Conservation (phyloP, 2,329 filamentous ascomycete genomes). For the Alternaria sp. region DNA sequence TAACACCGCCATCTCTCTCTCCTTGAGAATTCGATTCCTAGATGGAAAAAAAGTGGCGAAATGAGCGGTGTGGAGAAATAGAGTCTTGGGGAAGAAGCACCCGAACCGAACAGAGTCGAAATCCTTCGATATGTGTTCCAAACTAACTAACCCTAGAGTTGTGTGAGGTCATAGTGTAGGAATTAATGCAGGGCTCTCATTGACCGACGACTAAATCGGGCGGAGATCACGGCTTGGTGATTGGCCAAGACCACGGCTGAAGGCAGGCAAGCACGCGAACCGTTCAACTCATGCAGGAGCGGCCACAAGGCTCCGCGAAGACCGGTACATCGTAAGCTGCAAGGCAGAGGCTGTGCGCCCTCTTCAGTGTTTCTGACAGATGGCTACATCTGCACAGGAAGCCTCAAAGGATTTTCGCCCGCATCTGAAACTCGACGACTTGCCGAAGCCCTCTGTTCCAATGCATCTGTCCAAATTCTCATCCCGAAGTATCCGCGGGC, state of each 20-base stretch:
- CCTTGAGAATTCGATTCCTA: not conserved
- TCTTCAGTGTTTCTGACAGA: constrained; percentile 5
- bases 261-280: constrained; percentile 26
- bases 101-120: constrained; percentile 21
- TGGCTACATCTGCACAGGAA: not conserved
- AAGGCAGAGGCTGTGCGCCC: constrained; percentile 21
- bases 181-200: constrained; percentile 32
- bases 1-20: constrained; percentile 44
- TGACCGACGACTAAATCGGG: constrained; percentile 38
- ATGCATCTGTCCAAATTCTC: not conserved
- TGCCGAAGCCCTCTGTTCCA: not conserved
- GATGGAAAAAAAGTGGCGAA: constrained; percentile 4
- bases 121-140: constrained; percentile 29
- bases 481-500: not conserved
- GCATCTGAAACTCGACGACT: not conserved
- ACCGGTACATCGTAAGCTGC: constrained; percentile 16
- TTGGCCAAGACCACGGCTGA: constrained; percentile 30
- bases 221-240: constrained; percentile 23
- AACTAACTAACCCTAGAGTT: constrained; percentile 19
- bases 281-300: constrained; percentile 19
- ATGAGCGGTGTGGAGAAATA: constrained; percentile 16
- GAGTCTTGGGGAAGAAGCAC: constrained; percentile 15
- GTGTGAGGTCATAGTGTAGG: constrained; percentile 38
- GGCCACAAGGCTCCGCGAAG: constrained; percentile 28
- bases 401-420: not conserved